Base-by-base conservation (phyloP, 345 rosid species). In the Raphanus raphanistrum region DNA sequence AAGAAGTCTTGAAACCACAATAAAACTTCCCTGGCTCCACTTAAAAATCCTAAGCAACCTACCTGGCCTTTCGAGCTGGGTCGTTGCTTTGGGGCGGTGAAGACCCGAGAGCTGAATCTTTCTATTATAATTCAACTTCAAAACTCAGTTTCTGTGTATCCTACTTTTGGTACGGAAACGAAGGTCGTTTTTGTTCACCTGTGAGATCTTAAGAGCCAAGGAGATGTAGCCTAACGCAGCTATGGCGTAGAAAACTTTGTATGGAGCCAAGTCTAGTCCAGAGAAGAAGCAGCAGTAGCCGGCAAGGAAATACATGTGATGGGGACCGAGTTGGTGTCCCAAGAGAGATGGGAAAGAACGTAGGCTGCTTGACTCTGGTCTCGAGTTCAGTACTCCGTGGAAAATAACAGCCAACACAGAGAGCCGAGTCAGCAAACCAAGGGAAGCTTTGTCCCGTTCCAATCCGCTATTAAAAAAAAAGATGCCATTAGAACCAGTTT, bases 401-500 rank as follows among this genome's bases (percentile, higher is more conserved):
- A 90, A 86, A 73, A 93, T 83, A 64, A 89, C 87, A n/a, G 2
- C 97, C 95, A 8, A 83, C 66, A 66, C 91, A 90, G 41, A 93
- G 89, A 52, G 78, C 75, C n/a, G 94, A 87, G 73, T 93, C 98
- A 70, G 88, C 80, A 73, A 93, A 88, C 90, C 91, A 85, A 6
- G 97, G 94, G 78, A 91, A 84, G 78, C 89, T 90, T 68, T 87
- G 93, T 63, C 90, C 91, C 73, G 84, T 80, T 79, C 96, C 89
- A 45, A 87, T 86, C 85, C 99, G 89, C 98, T 95, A 92, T 83
- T 21, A 21, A 21, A 21, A 21, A 85, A 83, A 21, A 5, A 33
- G 67, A 64, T 55, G 13, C 58, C 36, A 38, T 36, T 48, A 54
- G 8, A 67, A 69, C 38, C 10, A 69, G 3, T 69, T 76, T 33